These are phyloP conservation scores for Trichoderma cornu-damae DNA, from an alignment of 2,329 filamentous ascomycete genomes.

Conservation along the genomic window DNA sequence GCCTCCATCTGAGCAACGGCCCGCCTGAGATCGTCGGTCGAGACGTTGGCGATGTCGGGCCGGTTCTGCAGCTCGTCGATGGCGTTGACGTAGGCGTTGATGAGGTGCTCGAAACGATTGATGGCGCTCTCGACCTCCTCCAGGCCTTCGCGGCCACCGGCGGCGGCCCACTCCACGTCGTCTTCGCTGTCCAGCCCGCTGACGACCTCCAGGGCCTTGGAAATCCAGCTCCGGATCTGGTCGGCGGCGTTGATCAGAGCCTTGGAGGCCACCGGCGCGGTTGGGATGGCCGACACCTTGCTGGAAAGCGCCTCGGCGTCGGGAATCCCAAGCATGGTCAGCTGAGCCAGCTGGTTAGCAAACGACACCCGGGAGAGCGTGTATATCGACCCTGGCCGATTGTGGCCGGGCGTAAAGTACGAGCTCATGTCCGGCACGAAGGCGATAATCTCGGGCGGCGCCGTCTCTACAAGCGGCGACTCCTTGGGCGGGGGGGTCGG, in stretches of 20 bases:
- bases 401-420: constrained; percentile 63
- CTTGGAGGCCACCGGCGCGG: constrained; percentile 74
- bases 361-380: constrained; percentile 90
- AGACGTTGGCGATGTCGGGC: constrained; percentile 66
- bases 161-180: constrained; percentile 94
- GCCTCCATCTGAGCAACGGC: constrained; percentile 86
- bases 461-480: constrained; percentile 27
- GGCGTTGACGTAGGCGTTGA: constrained; percentile 88
- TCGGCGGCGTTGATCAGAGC: constrained; percentile 82
- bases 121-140: constrained; percentile 71
- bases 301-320: constrained; percentile 78
- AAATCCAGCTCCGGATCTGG: constrained; percentile 91
- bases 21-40: constrained; percentile 63
- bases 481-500: constrained; percentile 38
- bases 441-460: constrained; percentile 25
- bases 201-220: constrained; percentile 85
- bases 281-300: constrained; percentile 78
- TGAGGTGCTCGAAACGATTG: constrained; percentile 76
- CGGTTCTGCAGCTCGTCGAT: constrained; percentile 86
- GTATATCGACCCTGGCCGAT: constrained; percentile 80
- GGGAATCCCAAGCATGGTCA: constrained; percentile 85
- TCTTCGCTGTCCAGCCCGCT: constrained; percentile 88
- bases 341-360: constrained; percentile 83
- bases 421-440: constrained; percentile 47
- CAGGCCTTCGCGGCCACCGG: constrained; percentile 74